Evolutionary conservation across 192 early-diverging fungal genomes (phyloP), one percentile per base, ranked within the genome.

Genomic region (Coemansia sp.): DNA sequence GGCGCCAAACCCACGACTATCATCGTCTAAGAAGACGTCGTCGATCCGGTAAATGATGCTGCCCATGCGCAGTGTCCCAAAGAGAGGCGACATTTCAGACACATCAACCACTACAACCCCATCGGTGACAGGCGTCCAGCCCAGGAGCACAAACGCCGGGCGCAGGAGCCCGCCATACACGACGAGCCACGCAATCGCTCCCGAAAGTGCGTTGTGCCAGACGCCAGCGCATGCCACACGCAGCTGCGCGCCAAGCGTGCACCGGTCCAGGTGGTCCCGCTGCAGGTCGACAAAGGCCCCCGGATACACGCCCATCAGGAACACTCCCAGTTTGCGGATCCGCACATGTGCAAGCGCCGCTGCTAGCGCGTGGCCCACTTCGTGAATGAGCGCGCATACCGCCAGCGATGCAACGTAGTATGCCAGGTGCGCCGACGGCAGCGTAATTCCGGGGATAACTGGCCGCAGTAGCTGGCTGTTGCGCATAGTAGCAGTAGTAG

Each of bases 151-250:
- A 20, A 74, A 61, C 10, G 61, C n/a, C 20, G 48, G 23, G 1
- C 69, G 15, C 11, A 80, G 53, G 0, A 62, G 56, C 19, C 77
- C 72, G 11, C 70, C 69, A 38, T 63, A 46, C 41, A 80, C 63
- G 19, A 80, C 38, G 20, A 65, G 61, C 68, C 69, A 80, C 19
- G 54, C 62, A 4, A 65, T 11, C 5, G 65, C 2, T 4, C 62
- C 77, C 4, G 59, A 59, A n/a, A 74, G 48, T 0, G 69, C 69
- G 56, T 80, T 80, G 61, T 80, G 77, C 77, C 77, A 80, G 19
- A 80, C 72, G 11, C 77, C 77, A 1, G 77, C 77, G 11, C 72
- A 80, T 32, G 67, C 71, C 7, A 80, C 63, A 5, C 69, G 58
- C 35, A 80, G 59, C 43, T 63, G 72, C n/a, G 22, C 48, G 11